Base-by-base conservation (phyloP, 2,329 filamentous ascomycete species). In the Stachybotrys elegans region DNA sequence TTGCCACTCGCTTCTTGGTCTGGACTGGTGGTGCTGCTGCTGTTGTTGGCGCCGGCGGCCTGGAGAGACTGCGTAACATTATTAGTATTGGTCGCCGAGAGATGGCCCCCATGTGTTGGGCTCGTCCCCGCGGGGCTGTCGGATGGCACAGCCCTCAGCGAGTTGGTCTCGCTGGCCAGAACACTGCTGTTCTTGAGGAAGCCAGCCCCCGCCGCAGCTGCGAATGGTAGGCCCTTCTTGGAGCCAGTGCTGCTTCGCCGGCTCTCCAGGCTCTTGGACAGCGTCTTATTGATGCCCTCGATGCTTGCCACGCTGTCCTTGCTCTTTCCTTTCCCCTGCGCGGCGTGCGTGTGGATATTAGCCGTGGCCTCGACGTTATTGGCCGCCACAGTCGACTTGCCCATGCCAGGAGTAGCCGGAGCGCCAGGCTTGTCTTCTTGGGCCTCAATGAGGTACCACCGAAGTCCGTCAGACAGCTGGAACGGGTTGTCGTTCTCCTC, bases 371-470 rank as follows among this genome's bases (percentile, higher is more conserved):
- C 90, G 31, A 96, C 86, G 43, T 86, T 85, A 50, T 88, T 90
- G 31, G 88, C 85, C 12, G 89, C 89, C 14, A 96, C 91, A 0
- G 93, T 97, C 51, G 85, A 91, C 64, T 95, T 95, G 31, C 88
- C 88, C 43, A 95, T 77, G 0, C 92, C 91, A 0, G 93, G 92
- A 0, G 92, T 97, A n/a, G 86, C 84, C 1, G 93, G 93, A 3
- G 90, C 91, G 2, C 86, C 86, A 1, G 89, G 82, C 59, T 95
- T 96, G 65, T 98, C 93, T 66, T 98, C 93, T 2, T 81, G 77
- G 0, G 93, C 93, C 60, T 98, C 92, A 27, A 98, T 84, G 6
- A 98, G 78, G 65, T 96, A 97, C 93, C 93, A 98, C 25, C 92
- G 83, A 39, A 98, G 70, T 4, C 93, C 93, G 57, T 98, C 93